Percentiles rank a stretch among this genome's conserved stretches.
Evolutionary conservation across 208 protist genomes (phyloP).

Genomic region (Herpetomonas samuelpessoai): DNA sequence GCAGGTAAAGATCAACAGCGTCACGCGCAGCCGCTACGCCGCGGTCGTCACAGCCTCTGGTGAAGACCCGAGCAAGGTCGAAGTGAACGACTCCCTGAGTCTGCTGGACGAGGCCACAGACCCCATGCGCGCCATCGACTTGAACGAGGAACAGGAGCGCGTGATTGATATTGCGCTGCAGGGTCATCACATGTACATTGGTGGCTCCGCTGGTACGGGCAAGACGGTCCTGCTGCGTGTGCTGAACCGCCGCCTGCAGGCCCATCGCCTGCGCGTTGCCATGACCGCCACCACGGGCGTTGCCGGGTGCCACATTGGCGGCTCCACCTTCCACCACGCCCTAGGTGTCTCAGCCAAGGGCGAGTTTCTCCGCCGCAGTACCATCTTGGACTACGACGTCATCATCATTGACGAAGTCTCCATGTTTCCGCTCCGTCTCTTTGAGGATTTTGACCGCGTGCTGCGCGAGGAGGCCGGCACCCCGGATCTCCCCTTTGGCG

Average conservation of each 20-base stretch:
- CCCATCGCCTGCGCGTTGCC: conserved; percentile 76
- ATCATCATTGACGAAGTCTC: conserved; percentile 94
- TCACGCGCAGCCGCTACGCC: conserved; percentile 70
- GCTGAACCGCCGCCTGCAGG: conserved; percentile 66
- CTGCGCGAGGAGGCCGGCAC: conserved; percentile 79
- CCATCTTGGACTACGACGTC: conserved; percentile 80
- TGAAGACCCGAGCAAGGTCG: conserved; percentile 15
- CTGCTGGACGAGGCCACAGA: conserved; percentile 29
- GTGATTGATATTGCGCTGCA: conserved; percentile 82
- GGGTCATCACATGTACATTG: conserved; percentile 86
- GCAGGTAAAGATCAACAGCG: conserved; percentile 73
- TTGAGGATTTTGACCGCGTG: conserved; percentile 86
- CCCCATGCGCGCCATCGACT: conserved; percentile 36
- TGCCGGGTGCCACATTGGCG: conserved; percentile 88
- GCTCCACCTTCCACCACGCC: conserved; percentile 90
- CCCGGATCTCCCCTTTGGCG: conserved; percentile 88
- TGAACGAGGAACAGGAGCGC: conserved; percentile 83
- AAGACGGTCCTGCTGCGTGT: conserved; percentile 85
- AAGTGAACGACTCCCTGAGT: conserved; percentile 9
- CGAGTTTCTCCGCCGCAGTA: conserved; percentile 75
- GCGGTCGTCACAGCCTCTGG: conserved; percentile 54
- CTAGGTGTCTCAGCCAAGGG: conserved; percentile 72
- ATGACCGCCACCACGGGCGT: conserved; percentile 91
- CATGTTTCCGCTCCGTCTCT: conserved; percentile 84
- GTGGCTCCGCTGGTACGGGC: conserved; percentile 86